Evolutionary conservation across 108 stramenopile genomes (phyloP), one percentile per base, ranked within the genome.

Genomic region (Nitzschia palea): DNA sequence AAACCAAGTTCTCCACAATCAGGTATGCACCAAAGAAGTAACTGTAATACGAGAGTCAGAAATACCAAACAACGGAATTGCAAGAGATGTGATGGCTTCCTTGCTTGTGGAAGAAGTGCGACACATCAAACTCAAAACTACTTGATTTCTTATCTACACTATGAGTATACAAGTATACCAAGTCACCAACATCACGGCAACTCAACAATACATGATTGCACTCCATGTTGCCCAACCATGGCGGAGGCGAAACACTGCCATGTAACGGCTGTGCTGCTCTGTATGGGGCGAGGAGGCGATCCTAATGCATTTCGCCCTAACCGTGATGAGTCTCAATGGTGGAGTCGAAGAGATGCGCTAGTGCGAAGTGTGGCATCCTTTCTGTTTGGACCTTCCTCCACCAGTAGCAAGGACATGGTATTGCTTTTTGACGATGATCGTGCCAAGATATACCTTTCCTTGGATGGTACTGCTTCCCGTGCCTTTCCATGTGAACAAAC

Each of bases 261-360:
- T 53, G 23, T 78, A 3, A 43, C 52, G 4, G 78, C 86, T 3
- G 86, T 86, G 32, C 67, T 92, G 55, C 65, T 92, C 2, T 82
- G 80, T 63, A 81, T 73, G 25, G 90, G 90, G 23, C 64, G 61
- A 2, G 87, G 87, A 23, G 72, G 77, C n/a, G 86, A 92, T 60
- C 56, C 80, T 18, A 57, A 64, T 20, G 40, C 71, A 33, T 89
- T 80, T 47, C 73, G 81, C 63, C 87, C 90, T 10, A 70, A 80
- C 47, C 72, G 82, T 35, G 90, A 92, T 55, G 90, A 88, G 55
- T 67, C 67, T 20, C 82, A 86, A 60, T 92, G 86, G 75, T 82
- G 87, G 70, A 60, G 76, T 60, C 79, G 87, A 23, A 62, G 88
- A 44, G 90, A 92, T 77, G 90, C 90, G 25, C 70, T 89, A 10